These are phyloP conservation scores for Ogataea polymorpha DNA, from an alignment of 805 yeast species.

Conservation along the genomic window DNA sequence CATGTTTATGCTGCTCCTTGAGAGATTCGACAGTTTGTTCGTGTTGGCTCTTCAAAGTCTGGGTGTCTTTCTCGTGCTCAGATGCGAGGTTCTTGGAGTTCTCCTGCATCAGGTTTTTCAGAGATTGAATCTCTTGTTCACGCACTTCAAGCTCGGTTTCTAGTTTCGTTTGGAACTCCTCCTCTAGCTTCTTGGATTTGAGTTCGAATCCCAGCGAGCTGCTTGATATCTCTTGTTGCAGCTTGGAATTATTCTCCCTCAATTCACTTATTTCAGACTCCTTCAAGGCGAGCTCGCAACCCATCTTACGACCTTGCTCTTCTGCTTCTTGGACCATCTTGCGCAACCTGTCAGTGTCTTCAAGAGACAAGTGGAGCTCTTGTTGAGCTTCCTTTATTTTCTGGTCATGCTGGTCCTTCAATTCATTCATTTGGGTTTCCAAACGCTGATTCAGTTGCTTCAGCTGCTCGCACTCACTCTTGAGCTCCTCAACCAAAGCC, in stretches of 20 bases:
- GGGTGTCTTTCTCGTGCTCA: neutral
- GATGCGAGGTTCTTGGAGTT: neutral
- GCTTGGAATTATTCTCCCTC: slow-evolving; percentile 6
- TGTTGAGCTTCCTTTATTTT: slow-evolving; percentile 4
- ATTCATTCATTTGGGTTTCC: slow-evolving; percentile 3
- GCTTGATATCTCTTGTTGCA: neutral
- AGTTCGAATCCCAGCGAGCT: neutral
- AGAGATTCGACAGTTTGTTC: neutral
- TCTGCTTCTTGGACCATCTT: slow-evolving; percentile 7
- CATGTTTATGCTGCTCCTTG: neutral
- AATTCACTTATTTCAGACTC: slow-evolving; percentile 10
- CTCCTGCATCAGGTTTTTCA: neutral
- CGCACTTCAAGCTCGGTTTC: neutral
- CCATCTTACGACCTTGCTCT: slow-evolving; percentile 2
- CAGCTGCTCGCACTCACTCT: slow-evolving; percentile 7
- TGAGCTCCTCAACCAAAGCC: slow-evolving; percentile 12
- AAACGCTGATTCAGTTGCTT: slow-evolving; percentile 6
- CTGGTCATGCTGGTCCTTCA: slow-evolving; percentile 6
- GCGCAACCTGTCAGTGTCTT: slow-evolving; percentile 6
- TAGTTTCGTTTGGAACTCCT: neutral
- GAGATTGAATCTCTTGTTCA: neutral
- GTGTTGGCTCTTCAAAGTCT: neutral
- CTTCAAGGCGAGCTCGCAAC: slow-evolving; percentile 2
- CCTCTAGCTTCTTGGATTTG: neutral
- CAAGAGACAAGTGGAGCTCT: slow-evolving; percentile 5